Evolutionary conservation across 2,329 filamentous ascomycete genomes (phyloP).

Genomic region (Davidsoniella virescens): DNA sequence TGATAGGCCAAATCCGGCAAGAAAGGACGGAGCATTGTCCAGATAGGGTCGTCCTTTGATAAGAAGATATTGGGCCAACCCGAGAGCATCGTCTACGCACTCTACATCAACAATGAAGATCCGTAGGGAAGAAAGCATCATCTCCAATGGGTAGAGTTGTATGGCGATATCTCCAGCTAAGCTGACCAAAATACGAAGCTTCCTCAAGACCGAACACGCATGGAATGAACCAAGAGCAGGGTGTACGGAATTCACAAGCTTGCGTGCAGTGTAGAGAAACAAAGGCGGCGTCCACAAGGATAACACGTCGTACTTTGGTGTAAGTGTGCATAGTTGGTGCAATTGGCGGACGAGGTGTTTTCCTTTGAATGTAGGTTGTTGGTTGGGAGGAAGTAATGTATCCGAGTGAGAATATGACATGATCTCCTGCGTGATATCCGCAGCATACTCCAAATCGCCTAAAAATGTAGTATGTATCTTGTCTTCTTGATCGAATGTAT

Average conservation of each 20-base stretch:
- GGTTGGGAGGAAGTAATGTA: constrained; percentile 52
- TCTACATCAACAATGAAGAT: constrained; percentile 67
- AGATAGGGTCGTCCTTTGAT: constrained; percentile 51
- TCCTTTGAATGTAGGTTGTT: constrained; percentile 74
- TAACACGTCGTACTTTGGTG: constrained; percentile 41
- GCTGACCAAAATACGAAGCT: constrained; percentile 65
- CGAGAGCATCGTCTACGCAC: constrained; percentile 80
- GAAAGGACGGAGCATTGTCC: constrained; percentile 49
- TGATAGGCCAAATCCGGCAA: constrained; percentile 65
- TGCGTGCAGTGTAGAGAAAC: constrained; percentile 58
- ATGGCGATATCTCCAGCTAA: constrained; percentile 59
- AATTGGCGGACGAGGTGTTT: constrained; percentile 63
- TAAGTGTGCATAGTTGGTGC: constrained; percentile 58
- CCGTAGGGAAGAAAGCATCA: constrained; percentile 68
- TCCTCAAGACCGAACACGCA: constrained; percentile 71
- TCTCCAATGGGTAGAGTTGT: constrained; percentile 70
- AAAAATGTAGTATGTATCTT: constrained; percentile 51
- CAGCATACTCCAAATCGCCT: constrained; percentile 43
- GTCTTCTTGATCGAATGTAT: constrained; percentile 62
- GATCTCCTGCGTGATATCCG: constrained; percentile 51
- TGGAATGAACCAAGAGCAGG: constrained; percentile 73
- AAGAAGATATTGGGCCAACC: constrained; percentile 72
- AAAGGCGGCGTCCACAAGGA: constrained; percentile 62
- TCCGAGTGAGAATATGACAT: constrained; percentile 49
- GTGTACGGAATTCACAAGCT: constrained; percentile 65